Conservation (phyloP, 768 basidiomycete genomes). For the Pleurotus pulmonarius region DNA sequence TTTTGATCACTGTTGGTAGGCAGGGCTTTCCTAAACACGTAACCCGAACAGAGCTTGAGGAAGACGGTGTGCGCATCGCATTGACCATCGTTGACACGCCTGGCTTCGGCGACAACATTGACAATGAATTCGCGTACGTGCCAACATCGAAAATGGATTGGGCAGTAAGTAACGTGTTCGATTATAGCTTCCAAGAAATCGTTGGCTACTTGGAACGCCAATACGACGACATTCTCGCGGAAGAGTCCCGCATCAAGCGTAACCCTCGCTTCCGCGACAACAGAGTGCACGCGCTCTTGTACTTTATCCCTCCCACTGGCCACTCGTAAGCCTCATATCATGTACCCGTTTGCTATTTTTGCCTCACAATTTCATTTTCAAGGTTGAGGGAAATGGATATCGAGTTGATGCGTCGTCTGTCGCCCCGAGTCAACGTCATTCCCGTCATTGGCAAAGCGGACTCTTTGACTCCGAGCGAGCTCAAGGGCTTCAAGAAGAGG, state of each 20-base stretch:
- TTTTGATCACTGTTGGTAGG: conserved; percentile 12
- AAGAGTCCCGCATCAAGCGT: conserved; percentile 99
- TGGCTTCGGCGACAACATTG: conserved; percentile 97
- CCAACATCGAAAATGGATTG: background rate
- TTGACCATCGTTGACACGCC: conserved; percentile 98
- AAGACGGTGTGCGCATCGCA: conserved; percentile 97
- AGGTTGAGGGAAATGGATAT: conserved; percentile 98
- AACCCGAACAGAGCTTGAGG: conserved; percentile 76
- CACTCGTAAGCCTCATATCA: conserved; percentile 66
- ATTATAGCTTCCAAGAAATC: conserved; percentile 88
- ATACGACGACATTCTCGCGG: conserved; percentile 98
- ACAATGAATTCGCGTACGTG: conserved; percentile 94
- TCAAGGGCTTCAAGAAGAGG: conserved; percentile 94
- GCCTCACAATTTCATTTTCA: conserved; percentile 5
- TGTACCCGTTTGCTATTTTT: background rate
- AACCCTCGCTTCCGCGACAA: conserved; percentile 99
- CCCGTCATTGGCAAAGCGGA: conserved; percentile 98
- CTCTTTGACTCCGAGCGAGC: conserved; percentile 88
- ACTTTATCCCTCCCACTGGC: conserved; percentile 99
- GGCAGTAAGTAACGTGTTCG: background rate
- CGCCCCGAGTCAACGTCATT: conserved; percentile 97
- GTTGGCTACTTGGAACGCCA: conserved; percentile 95
- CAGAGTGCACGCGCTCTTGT: conserved; percentile 91
- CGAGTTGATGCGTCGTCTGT: conserved; percentile 96
- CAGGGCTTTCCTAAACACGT: background rate